Evolutionary conservation across 225 moss, liverwort and hornwort genomes (phyloP), one percentile per base, ranked within the genome.

Genomic region (Takakia lepidozioides): DNA sequence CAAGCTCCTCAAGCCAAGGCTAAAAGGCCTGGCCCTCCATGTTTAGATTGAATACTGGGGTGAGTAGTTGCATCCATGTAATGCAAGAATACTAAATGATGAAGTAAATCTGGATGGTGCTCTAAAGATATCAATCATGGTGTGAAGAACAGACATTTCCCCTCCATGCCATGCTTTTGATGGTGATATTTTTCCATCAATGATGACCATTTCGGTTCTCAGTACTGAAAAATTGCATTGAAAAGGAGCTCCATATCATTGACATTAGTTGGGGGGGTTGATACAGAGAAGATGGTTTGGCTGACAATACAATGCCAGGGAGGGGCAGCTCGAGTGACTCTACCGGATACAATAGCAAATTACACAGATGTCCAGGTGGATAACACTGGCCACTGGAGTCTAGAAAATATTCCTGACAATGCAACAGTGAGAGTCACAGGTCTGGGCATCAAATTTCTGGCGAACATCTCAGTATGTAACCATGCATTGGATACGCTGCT

Each of bases 221-320:
- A 32, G 8, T 32, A 6, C 32, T 6, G 7, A 6, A 6, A 32
- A 32, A 32, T 6, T 6, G 0, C 7, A 6, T 32, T 32, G 1
- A 11, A 32, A 32, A 6, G 32, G 11, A 32, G 32, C 7, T 11
- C 32, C n/a, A n/a, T n/a, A n/a, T 32, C 25, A 35, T 29, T 32
- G 29, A 13, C 36, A 37, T 20, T 46, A 46, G 45, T 28, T 28
- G 48, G 37, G 14, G 19, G 36, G 30, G 19, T 21, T 54, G 16
- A 6, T 46, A 51, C 60, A 78, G 78, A 44, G 11, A 52, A 73
- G 42, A 28, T 20, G 26, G 63, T 66, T 19, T 78, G 69, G 66
- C 44, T 78, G 53, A 78, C 73, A 1, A 58, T 78, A 46, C 78
- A 73, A 66, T 78, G 78, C 42, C 69, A 49, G 7, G 73, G 78